phyloP scores from a whole-genome alignment of 768 basidiomycete species.

The Gymnopilus dilepis region DNA sequence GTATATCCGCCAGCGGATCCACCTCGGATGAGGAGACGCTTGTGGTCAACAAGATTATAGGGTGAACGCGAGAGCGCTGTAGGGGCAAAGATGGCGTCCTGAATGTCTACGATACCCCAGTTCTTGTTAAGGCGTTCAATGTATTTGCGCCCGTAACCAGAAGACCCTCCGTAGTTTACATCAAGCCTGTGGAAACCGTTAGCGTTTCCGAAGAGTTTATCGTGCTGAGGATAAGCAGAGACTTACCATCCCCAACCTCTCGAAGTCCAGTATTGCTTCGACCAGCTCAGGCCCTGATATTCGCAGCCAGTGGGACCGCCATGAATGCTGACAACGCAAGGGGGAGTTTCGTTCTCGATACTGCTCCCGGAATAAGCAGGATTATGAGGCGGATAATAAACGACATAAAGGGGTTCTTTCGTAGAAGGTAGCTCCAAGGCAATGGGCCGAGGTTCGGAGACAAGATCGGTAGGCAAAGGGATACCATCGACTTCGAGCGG shows the following conservation, averaged over 20 bases:
- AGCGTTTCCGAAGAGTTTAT: background rate
- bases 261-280: slow-evolving; percentile 69
- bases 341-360: slow-evolving; percentile 61
- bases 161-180: slow-evolving; percentile 80
- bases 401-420: slow-evolving; percentile 54
- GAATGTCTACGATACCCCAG: slow-evolving; percentile 80
- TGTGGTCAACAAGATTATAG: slow-evolving; percentile 61
- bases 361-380: slow-evolving; percentile 58
- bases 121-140: slow-evolving; percentile 61
- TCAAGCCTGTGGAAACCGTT: slow-evolving; percentile 52
- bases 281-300: slow-evolving; percentile 54
- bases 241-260: slow-evolving; percentile 75
- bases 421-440: slow-evolving; percentile 42
- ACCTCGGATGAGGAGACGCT: slow-evolving; percentile 73
- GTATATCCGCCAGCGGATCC: slow-evolving; percentile 79
- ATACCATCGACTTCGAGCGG: slow-evolving; percentile 10
- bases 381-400: slow-evolving; percentile 73
- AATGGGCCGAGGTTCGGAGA: slow-evolving; percentile 57
- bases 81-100: slow-evolving; percentile 67
- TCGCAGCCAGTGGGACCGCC: slow-evolving; percentile 70
- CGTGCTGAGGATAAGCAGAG: slow-evolving; percentile 14
- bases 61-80: slow-evolving; percentile 48
- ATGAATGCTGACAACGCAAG: slow-evolving; percentile 67
- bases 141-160: slow-evolving; percentile 74
- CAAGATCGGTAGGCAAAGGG: slow-evolving; percentile 29